Evolutionary conservation across 2,329 filamentous ascomycete genomes (phyloP), one percentile per base, ranked within the genome.

Genomic region (Trichoderma lentiforme): DNA sequence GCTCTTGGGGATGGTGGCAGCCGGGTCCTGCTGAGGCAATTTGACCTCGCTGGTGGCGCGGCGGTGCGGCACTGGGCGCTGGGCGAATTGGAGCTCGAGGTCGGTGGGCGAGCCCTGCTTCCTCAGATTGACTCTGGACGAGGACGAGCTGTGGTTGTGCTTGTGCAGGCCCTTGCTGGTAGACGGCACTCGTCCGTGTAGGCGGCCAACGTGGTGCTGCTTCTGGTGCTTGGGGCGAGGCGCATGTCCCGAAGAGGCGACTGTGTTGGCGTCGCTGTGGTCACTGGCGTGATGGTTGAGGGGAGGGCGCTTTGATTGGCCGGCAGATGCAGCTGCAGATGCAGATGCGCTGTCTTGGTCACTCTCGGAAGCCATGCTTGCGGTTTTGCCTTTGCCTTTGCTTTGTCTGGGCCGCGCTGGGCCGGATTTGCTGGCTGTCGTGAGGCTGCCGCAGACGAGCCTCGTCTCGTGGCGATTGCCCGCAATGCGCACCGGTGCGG

Each of bases 271-370:
- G 56, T 79, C 80, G 75, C 78, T 80, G 66, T 81, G 77, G 39
- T 73, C 71, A 47, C 65, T 81, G 73, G 82, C 79, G 75, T 78
- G 79, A 72, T 80, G 79, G 75, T 74, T 77, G 77, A 80, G 79
- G 70, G 81, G 75, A 77, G 85, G 83, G 30, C 84, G 84, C 82
- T 87, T 88, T 88, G 86, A 88, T 88, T 88, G 86, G 86, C 82
- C 80, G 75, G 82, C 79, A 75, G 70, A n/a, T n/a, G 32, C 63
- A 71, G 71, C 62, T 66, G 71, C 71, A 73, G 71, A 32, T 70
- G 66, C 71, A 67, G 83, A 82, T 80, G 83, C 80, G 81, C 83
- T 84, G 80, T 86, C 83, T 76, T 78, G 78, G 76, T 87, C 84
- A 79, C 80, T 82, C 78, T 85, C 84, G 77, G 80, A 81, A 77